Percentiles rank a stretch among this genome's conserved stretches.
These are phyloP conservation scores for Karstenula rhodostoma DNA, from an alignment of 2,329 filamentous ascomycete species.

Conservation along the genomic window DNA sequence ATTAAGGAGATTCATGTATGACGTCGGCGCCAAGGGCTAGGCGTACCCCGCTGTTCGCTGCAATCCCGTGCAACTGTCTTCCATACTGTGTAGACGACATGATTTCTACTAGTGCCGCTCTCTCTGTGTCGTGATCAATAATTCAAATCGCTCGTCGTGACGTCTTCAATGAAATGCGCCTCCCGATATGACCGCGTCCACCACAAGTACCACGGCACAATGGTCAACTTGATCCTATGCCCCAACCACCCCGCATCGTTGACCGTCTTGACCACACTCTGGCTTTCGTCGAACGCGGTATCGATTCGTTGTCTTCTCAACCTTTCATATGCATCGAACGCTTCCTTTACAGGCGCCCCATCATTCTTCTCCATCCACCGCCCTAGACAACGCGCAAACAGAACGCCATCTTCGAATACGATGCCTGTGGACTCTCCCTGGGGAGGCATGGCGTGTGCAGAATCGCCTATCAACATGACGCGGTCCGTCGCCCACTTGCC, in stretches of 20 bases:
- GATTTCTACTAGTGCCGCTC: background rate
- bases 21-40: conserved; percentile 10
- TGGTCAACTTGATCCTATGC: conserved; percentile 54
- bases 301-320: conserved; percentile 56
- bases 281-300: conserved; percentile 56
- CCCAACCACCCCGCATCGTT: conserved; percentile 56
- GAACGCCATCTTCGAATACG: conserved; percentile 61
- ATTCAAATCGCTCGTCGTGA: conserved; percentile 50
- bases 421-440: conserved; percentile 61
- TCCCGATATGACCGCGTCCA: conserved; percentile 52
- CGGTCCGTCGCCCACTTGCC: conserved; percentile 56
- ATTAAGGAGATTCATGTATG: conserved; percentile 9
- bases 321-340: conserved; percentile 58
- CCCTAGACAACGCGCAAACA: conserved; percentile 56
- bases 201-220: conserved; percentile 59
- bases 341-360: conserved; percentile 50
- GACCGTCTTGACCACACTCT: conserved; percentile 56
- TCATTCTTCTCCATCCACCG: conserved; percentile 52
- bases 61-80: background rate
- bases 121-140: conserved; percentile 39
- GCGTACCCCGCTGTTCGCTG: background rate
- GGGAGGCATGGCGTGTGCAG: conserved; percentile 60
- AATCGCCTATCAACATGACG: conserved; percentile 56
- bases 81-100: too few relatives aligned
- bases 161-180: conserved; percentile 57